Evolutionary conservation across 2,329 filamentous ascomycete genomes (phyloP), one percentile per base, ranked within the genome.

Genomic region (Colletotrichum zoysiae): DNA sequence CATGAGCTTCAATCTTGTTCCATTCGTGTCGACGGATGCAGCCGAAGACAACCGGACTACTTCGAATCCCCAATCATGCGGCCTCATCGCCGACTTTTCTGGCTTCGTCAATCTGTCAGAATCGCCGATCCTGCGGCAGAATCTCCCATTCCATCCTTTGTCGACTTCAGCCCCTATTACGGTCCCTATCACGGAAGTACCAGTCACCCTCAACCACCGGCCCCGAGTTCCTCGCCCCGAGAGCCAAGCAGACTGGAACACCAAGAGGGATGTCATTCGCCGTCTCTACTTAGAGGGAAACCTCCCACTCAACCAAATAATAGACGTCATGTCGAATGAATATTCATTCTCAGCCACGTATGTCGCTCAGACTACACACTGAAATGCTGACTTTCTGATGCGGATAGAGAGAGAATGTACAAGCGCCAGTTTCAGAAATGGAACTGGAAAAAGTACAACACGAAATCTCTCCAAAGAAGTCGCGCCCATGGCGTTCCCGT

Each of bases 381-480:
- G 11, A 33, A 2, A 55, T 14, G 33, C 46, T 55, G 3, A 33
- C 46, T 20, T n/a, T 8, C 16, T 8, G 35, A 16, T 16, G 33
- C 18, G n/a, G 5, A 0, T 7, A 48, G 63, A 11, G 42, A 59
- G 23, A 58, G 53, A n/a, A 59, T 59, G 63, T 65, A 65, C 23
- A 65, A 65, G 26, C 40, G 63, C 3, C 63, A 65, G 20, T 65
- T 65, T n/a, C 20, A 40, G 11, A 59, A 48, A 44, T 59, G 63
- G 63, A 35, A n/a, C 2, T 65, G 63, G 63, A 65, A 50, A 16
- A 65, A 42, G n/a, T 65, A 65, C 42, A 58, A 65, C 30, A 58
- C 63, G 18, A 65, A 65, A 59, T 18, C 23, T 0, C 8, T 12
- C 9, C 42, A 30, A 12, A n/a, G n/a, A 42, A 58, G 35, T 5